These are phyloP conservation scores for Ganoderma boninense DNA, from an alignment of 1,284 basidiomycete species.

Conservation along the genomic window DNA sequence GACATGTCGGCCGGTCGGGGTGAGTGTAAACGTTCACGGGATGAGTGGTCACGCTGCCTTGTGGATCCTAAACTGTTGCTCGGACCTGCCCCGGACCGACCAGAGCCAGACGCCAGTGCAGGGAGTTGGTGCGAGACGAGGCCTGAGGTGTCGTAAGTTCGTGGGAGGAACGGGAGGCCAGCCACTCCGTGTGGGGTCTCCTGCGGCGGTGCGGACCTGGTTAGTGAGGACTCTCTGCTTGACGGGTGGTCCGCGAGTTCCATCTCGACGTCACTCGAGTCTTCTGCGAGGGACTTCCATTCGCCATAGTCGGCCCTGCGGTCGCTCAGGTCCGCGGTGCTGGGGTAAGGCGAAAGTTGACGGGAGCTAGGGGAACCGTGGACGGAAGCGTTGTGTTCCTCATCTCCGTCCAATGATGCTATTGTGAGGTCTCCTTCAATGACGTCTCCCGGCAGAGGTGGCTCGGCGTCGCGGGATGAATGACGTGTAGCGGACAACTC, in stretches of 20 bases:
- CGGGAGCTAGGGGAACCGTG: background rate
- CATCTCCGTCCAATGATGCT: slow-evolving; percentile 2
- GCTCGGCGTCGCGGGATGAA: slow-evolving; percentile 16
- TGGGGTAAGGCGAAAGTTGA: background rate
- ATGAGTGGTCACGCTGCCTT: slow-evolving; percentile 7
- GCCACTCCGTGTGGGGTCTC: background rate
- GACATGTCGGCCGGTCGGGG: background rate
- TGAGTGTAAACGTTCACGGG: slow-evolving; percentile 6
- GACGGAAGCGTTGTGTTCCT: background rate
- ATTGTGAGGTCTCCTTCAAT: background rate
- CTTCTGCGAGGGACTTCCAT: slow-evolving; percentile 27
- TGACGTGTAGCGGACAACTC: slow-evolving; percentile 16
- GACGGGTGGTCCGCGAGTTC: slow-evolving; percentile 16
- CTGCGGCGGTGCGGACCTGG: slow-evolving; percentile 19
- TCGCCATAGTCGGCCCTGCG: slow-evolving; percentile 27
- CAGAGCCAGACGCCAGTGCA: slow-evolving; percentile 5
- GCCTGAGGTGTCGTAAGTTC: slow-evolving; percentile 23
- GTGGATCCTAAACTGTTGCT: slow-evolving; percentile 5
- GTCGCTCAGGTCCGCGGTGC: slow-evolving; percentile 7
- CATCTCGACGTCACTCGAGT: slow-evolving; percentile 30
- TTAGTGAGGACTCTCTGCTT: slow-evolving; percentile 29
- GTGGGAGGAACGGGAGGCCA: slow-evolving; percentile 23
- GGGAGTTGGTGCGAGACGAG: slow-evolving; percentile 12
- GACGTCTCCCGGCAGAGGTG: background rate
- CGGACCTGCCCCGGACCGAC: slow-evolving; percentile 17